Conservation (phyloP, 805 yeast species). For the Lipomyces mesembrius region DNA sequence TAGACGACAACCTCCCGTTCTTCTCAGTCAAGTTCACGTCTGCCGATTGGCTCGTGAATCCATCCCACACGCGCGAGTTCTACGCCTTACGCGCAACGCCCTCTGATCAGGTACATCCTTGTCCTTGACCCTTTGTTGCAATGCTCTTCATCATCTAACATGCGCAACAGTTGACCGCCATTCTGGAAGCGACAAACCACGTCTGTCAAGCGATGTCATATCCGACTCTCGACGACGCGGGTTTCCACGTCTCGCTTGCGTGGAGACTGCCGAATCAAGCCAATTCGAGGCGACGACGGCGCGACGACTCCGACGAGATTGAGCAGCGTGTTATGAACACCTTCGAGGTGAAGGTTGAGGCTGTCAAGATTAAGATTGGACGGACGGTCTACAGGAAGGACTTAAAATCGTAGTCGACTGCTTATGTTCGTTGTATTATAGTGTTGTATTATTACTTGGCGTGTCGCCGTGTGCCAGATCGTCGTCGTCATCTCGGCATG, state of each 20-base stretch:
- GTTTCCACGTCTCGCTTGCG: slow-evolving; percentile 32
- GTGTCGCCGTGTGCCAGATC: too few relatives aligned
- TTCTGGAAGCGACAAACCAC: slow-evolving; percentile 7
- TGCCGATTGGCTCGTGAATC: slow-evolving; percentile 27
- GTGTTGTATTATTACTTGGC: too few relatives aligned
- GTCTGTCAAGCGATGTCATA: slow-evolving; percentile 17
- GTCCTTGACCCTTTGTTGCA: not conserved
- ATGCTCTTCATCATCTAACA: too few relatives aligned
- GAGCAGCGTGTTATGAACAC: not conserved
- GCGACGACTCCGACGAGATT: not conserved
- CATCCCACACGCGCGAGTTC: slow-evolving; percentile 25
- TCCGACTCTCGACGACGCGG: slow-evolving; percentile 3
- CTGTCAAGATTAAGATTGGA: slow-evolving; percentile 30
- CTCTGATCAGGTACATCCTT: not conserved
- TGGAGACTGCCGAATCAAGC: slow-evolving; percentile 20
- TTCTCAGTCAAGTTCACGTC: slow-evolving; percentile 14
- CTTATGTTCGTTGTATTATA: too few relatives aligned
- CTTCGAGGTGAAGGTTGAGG: slow-evolving; percentile 9
- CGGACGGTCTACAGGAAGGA: slow-evolving; percentile 19
- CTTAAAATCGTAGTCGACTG: not conserved
- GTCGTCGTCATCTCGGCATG: too few relatives aligned
- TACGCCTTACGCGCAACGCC: slow-evolving; percentile 3
- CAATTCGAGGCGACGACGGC: not conserved
- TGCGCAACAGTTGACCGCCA: slow-evolving; percentile 4
- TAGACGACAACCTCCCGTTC: not conserved